Conservation (phyloP, 257 asterid species). For the Ehretia macrophylla region DNA sequence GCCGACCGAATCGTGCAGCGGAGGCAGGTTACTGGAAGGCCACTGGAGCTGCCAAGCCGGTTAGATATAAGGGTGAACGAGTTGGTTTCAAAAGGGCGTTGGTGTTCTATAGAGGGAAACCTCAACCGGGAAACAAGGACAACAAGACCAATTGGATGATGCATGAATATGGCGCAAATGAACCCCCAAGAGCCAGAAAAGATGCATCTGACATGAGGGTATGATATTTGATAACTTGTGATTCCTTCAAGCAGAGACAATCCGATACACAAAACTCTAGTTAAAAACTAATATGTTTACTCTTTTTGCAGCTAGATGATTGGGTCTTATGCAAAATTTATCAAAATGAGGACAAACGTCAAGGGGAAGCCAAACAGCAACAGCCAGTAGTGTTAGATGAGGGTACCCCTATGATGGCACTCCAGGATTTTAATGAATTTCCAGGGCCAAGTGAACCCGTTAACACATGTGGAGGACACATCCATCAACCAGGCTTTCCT, state of each 20-base stretch:
- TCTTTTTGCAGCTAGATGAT: constrained; percentile 19
- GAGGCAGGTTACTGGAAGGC: constrained; percentile 33
- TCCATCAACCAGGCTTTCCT: too few species aligned
- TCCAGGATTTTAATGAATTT: too few species aligned
- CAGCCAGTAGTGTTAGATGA: too few species aligned
- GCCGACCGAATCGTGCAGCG: constrained; percentile 18
- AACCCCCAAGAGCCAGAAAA: not conserved
- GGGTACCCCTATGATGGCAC: too few species aligned
- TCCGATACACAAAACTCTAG: too few species aligned
- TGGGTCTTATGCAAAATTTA: constrained; percentile 20
- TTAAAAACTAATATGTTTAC: too few species aligned
- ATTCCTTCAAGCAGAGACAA: too few species aligned
- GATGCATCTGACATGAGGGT: constrained; percentile 8
- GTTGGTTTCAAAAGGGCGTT: constrained; percentile 19
- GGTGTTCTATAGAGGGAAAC: constrained; percentile 15
- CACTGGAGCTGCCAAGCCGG: constrained; percentile 19
- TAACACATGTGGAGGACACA: too few species aligned
- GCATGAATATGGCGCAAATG: constrained; percentile 15
- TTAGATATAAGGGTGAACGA: not conserved
- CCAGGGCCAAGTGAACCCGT: too few species aligned
- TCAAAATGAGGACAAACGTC: constrained; percentile 4
- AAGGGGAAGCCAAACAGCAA: too few species aligned
- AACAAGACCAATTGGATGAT: constrained; percentile 26
- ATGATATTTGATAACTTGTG: too few species aligned
- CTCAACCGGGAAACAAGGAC: constrained; percentile 7